Evolutionary conservation across 73 alveolate genomes (phyloP).

Genomic region (Stentor roeselii): DNA sequence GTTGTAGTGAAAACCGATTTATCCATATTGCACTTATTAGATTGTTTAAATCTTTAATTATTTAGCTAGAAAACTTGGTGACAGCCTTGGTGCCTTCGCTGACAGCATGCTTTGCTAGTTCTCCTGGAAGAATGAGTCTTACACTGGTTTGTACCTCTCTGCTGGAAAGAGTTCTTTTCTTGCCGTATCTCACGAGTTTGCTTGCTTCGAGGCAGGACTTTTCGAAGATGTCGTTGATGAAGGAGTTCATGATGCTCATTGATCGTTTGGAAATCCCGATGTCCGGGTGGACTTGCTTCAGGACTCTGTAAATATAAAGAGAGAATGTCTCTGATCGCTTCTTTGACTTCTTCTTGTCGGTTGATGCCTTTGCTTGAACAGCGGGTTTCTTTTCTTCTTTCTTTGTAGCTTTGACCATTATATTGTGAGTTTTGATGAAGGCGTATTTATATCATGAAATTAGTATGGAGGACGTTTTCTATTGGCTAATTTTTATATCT

Average conservation of each 20-base stretch:
- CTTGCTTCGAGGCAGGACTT: conserved; percentile 37
- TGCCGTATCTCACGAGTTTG: conserved; percentile 35
- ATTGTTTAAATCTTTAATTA: no score
- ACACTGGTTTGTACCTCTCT: conserved; percentile 41
- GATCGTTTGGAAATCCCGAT: conserved; percentile 46
- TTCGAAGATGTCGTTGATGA: conserved; percentile 43
- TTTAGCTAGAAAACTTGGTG: not conserved
- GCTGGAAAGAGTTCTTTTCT: conserved; percentile 32
- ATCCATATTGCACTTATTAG: no score
- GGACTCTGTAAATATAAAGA: conserved; percentile 37
- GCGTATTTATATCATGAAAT: no score
- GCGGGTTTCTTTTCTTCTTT: not conserved
- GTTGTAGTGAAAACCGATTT: no score
- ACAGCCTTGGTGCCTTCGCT: conserved; percentile 1
- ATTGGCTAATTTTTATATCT: not conserved
- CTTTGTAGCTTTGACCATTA: conserved; percentile 19
- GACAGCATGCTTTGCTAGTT: not conserved
- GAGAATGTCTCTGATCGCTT: conserved; percentile 19
- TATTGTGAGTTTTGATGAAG: not conserved
- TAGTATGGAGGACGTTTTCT: not conserved
- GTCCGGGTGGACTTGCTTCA: conserved; percentile 53
- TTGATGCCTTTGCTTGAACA: not conserved
- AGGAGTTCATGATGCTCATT: conserved; percentile 49
- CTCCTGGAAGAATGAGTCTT: conserved; percentile 5
- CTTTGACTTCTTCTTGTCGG: conserved; percentile 1